Conservation (phyloP, 768 basidiomycete species). For the Suillus sp. region DNA sequence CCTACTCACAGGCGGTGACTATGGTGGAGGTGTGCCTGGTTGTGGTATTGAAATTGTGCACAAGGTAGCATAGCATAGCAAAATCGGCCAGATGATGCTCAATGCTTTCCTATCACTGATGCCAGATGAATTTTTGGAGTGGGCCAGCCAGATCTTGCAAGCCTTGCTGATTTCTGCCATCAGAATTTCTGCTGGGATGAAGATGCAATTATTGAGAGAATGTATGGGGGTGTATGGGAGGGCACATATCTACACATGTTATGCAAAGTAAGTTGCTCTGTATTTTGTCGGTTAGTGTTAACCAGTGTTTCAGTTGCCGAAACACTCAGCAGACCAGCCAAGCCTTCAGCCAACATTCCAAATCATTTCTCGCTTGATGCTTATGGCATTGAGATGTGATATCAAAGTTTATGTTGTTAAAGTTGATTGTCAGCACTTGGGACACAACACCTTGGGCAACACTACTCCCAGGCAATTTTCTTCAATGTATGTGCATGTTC, state of each 20-base stretch:
- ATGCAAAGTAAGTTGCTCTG: neutral
- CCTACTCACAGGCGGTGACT: neutral
- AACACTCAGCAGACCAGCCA: neutral
- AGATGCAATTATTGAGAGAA: neutral
- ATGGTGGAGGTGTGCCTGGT: neutral
- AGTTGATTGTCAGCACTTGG: neutral
- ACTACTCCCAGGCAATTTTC: neutral
- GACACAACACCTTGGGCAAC: neutral
- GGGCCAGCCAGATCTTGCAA: neutral
- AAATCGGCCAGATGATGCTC: neutral
- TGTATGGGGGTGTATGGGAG: neutral
- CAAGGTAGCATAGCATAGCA: neutral
- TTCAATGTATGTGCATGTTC: neutral
- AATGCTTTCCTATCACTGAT: neutral
- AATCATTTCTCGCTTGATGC: neutral
- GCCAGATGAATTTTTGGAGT: neutral
- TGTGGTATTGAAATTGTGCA: conserved; percentile 7
- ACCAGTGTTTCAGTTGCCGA: neutral
- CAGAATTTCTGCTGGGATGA: neutral
- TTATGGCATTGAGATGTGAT: neutral
- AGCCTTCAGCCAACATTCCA: neutral
- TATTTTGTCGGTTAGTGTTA: neutral
- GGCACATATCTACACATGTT: neutral
- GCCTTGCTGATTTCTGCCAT: neutral
- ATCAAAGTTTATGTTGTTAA: neutral